A percentile compares a stretch with the other conserved stretches of the same genome.
phyloP scores from a whole-genome alignment of 768 basidiomycete species.

The Cystofilobasidium capitatum region DNA sequence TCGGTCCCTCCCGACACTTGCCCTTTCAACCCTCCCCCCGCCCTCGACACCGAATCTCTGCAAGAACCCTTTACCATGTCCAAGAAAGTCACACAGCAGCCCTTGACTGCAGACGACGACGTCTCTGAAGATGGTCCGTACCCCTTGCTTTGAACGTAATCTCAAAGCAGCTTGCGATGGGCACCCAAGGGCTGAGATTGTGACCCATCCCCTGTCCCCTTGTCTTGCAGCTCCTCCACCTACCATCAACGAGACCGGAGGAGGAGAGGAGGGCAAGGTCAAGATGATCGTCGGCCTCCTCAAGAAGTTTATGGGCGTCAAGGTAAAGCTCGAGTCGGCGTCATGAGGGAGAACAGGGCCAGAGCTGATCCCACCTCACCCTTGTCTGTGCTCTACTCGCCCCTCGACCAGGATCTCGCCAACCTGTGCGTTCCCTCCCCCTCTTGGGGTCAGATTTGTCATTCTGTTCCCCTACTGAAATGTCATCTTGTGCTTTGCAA shows the following conservation, averaged over 20 bases:
- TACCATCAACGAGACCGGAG: background rate
- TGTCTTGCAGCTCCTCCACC: background rate
- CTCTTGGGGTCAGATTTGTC: too few species aligned
- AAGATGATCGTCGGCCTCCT: slow-evolving; percentile 88
- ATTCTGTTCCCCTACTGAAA: background rate
- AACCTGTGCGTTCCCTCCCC: slow-evolving; percentile 56
- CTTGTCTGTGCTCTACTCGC: too few species aligned
- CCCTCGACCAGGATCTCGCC: slow-evolving; percentile 65
- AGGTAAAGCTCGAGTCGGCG: background rate
- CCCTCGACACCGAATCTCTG: too few species aligned
- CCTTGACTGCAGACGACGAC: background rate
- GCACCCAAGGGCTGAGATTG: background rate
- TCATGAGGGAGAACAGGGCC: too few species aligned
- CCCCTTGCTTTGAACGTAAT: background rate
- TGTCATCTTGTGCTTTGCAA: background rate
- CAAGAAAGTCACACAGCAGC: background rate
- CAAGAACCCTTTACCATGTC: too few species aligned
- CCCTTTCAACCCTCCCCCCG: too few species aligned
- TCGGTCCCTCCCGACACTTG: too few species aligned
- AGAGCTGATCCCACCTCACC: too few species aligned
- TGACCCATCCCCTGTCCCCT: background rate
- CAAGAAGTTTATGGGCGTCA: slow-evolving; percentile 54
- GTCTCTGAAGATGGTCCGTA: background rate
- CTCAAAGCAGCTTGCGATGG: too few species aligned
- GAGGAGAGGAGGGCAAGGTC: slow-evolving; percentile 70